Percentiles rank a stretch among this genome's conserved stretches.
Conservation (phyloP, 176 grass and related monocot genomes). For the Tillandsia leiboldiana region DNA sequence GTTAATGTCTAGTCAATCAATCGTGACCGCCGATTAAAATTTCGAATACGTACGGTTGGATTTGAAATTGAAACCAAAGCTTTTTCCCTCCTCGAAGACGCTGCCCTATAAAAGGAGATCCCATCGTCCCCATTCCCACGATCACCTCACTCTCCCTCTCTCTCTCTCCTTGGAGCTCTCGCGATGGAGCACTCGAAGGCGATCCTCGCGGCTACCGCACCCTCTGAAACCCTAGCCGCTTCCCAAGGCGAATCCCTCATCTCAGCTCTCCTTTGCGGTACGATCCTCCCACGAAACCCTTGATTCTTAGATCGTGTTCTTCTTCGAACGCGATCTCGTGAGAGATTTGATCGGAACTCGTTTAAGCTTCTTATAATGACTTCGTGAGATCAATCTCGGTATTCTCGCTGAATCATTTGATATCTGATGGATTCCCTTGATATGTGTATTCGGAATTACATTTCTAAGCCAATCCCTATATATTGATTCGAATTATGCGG, state of each 20-base stretch:
- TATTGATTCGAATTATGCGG: background rate
- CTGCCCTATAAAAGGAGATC: background rate
- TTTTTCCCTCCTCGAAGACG: background rate
- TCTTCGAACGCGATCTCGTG: background rate
- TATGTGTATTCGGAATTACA: background rate
- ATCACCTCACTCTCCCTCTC: background rate
- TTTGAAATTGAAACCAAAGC: background rate
- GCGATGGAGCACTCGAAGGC: slow-evolving; percentile 3
- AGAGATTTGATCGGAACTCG: background rate
- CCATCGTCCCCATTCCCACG: background rate
- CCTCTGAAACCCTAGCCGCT: background rate
- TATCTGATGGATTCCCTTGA: background rate
- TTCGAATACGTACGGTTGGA: background rate
- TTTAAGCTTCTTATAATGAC: background rate
- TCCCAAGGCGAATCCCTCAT: background rate
- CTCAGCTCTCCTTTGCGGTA: slow-evolving; percentile 5
- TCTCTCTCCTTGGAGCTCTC: background rate
- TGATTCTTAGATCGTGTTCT: background rate
- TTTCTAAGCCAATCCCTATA: background rate
- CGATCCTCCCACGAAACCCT: background rate
- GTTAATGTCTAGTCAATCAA: background rate
- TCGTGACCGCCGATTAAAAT: background rate
- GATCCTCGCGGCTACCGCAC: background rate
- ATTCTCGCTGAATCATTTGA: background rate
- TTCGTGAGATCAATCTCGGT: background rate